Evolutionary conservation across 2,329 filamentous ascomycete genomes (phyloP).

Genomic region (Penicillium decumbens): DNA sequence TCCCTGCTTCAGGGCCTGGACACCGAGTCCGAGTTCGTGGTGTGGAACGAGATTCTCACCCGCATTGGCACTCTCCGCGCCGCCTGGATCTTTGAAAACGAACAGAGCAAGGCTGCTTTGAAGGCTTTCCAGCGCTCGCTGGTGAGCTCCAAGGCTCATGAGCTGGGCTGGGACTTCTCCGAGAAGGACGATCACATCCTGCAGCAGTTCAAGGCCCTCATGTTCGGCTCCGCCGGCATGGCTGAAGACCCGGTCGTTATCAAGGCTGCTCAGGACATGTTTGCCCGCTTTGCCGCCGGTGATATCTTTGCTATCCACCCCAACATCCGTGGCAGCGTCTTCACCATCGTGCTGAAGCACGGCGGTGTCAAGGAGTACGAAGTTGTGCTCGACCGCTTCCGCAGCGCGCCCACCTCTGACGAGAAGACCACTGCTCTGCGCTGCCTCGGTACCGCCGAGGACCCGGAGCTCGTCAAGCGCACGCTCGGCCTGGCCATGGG

Average conservation of each 20-base stretch:
- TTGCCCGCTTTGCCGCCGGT: constrained; percentile 73
- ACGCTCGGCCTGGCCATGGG: constrained; percentile 71
- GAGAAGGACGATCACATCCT: constrained; percentile 81
- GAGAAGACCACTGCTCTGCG: constrained; percentile 90
- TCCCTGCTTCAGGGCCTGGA: constrained; percentile 81
- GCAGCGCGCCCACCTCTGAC: constrained; percentile 69
- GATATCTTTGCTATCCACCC: constrained; percentile 81
- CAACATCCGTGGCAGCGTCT: constrained; percentile 83
- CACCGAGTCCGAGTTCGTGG: constrained; percentile 78
- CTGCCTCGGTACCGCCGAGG: constrained; percentile 70
- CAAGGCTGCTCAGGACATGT: constrained; percentile 82
- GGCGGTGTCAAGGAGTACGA: constrained; percentile 86
- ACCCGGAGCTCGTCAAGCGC: constrained; percentile 73
- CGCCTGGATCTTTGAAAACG: constrained; percentile 85
- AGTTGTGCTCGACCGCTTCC: constrained; percentile 68
- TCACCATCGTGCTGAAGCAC: constrained; percentile 75
- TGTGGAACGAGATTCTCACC: constrained; percentile 87
- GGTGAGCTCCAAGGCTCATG: constrained; percentile 72
- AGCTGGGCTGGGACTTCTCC: constrained; percentile 82
- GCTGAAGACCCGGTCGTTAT: constrained; percentile 74
- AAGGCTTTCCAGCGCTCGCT: constrained; percentile 79
- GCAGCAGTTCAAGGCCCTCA: constrained; percentile 88
- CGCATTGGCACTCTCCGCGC: constrained; percentile 72
- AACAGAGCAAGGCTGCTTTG: constrained; percentile 64
- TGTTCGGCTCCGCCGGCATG: constrained; percentile 79